Base-by-base conservation (phyloP, 2,329 filamentous ascomycete genomes). In the Nemania sp. region DNA sequence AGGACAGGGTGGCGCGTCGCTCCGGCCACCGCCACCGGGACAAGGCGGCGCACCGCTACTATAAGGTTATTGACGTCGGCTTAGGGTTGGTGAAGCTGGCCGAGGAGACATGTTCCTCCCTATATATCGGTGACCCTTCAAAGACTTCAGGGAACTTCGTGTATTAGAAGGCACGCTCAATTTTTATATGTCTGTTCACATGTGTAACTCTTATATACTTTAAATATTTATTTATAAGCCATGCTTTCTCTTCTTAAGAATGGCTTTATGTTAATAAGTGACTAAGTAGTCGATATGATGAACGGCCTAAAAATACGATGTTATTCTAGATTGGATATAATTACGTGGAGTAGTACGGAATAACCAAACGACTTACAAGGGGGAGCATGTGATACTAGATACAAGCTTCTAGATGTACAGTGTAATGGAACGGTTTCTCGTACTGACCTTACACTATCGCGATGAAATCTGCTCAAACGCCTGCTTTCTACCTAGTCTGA, bases 241-340 rank as follows among this genome's bases (percentile, higher is more conserved):
- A 41, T 11, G 15, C 15, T 11, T 13, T 41, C 38, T 11, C n/a
- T 45, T 45, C 2, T n/a, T 45, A 2, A 18, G 15, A 5, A n/a
- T 45, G n/a, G 7, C 13, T 45, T 18, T 45, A 45, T 45, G 5
- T 5, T 8, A n/a, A 15, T 15, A n/a, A 5, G 15, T n/a, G 15
- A 4, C 18, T 3, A 45, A 4, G 41, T n/a, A 20, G n/a, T 3
- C 11, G 7, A 4, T n/a, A 18, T 5, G 13, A 5, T 45, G n/a
- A 5, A n/a, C 20, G 18, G 5, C 3, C 26, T 26, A 20, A 13
- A 8, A 20, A 3, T 20, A 27, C 41, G 29, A 51, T 60, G 24
- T 60, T 45, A 52, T 52, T 51, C 20, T 27, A 27, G n/a, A 8
- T 51, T 20, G 11, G 52, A 32, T 57, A 32, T 61, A 52, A 24